Evolutionary conservation across 768 basidiomycete species (phyloP).

Genomic region (Mycena olivaceomarginata): DNA sequence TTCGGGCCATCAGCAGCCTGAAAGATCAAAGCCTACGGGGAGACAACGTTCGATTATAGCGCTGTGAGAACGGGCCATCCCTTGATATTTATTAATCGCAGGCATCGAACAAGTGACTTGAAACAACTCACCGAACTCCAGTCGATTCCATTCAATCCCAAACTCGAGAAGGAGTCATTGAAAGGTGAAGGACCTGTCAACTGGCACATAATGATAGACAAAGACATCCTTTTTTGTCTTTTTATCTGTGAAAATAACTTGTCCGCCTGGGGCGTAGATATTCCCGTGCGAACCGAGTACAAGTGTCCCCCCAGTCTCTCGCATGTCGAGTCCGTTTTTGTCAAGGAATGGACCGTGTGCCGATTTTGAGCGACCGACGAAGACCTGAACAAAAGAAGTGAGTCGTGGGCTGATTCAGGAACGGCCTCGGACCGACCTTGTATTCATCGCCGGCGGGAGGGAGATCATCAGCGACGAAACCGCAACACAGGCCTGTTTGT

Average conservation of each 20-base stretch:
- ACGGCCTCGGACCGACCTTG: slow-evolving; percentile 6
- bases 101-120: neutral
- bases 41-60: neutral
- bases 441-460: slow-evolving; percentile 38
- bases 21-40: too few relatives aligned
- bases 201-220: slow-evolving; percentile 41
- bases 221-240: slow-evolving; percentile 32
- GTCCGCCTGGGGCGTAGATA: slow-evolving; percentile 40
- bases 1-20: too few relatives aligned
- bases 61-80: slow-evolving; percentile 31
- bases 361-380: slow-evolving; percentile 37
- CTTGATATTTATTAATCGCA: neutral
- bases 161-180: slow-evolving; percentile 38
- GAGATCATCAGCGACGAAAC: slow-evolving; percentile 32
- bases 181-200: slow-evolving; percentile 35
- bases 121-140: slow-evolving; percentile 35
- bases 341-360: slow-evolving; percentile 39
- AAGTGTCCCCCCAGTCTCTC: slow-evolving; percentile 33
- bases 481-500: slow-evolving; percentile 35
- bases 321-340: slow-evolving; percentile 33
- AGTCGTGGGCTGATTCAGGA: neutral
- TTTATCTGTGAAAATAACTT: slow-evolving; percentile 37
- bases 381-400: slow-evolving; percentile 10
- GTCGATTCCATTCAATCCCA: slow-evolving; percentile 41
- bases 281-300: slow-evolving; percentile 40